A percentile compares a stretch with the other conserved stretches of the same genome.
Evolutionary conservation across 2,329 filamentous ascomycete genomes (phyloP).

Genomic region (Cordyceps cicadae): DNA sequence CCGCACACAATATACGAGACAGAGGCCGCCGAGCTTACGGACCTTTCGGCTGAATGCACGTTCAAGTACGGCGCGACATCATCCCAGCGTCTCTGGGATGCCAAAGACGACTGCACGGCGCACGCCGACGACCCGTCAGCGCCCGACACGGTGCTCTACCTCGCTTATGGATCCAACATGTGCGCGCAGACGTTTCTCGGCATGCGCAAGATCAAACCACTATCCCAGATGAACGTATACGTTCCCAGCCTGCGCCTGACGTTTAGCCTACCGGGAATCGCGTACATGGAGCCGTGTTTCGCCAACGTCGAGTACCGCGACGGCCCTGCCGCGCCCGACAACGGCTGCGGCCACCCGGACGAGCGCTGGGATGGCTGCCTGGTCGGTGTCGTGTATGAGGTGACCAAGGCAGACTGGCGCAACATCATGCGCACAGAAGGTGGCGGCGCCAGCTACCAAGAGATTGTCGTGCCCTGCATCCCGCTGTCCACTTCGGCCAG

Average conservation of each 20-base stretch:
- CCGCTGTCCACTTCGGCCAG: slow-evolving; percentile 41
- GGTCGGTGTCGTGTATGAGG: slow-evolving; percentile 91
- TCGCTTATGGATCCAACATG: slow-evolving; percentile 91
- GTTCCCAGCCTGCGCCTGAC: slow-evolving; percentile 70
- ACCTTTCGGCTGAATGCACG: slow-evolving; percentile 19
- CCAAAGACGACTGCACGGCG: slow-evolving; percentile 16
- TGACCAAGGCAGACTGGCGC: slow-evolving; percentile 72
- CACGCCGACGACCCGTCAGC: slow-evolving; percentile 17
- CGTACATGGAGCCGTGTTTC: slow-evolving; percentile 87
- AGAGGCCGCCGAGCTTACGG: slow-evolving; percentile 12
- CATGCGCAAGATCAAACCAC: slow-evolving; percentile 66
- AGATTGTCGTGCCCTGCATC: slow-evolving; percentile 72
- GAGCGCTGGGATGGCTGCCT: slow-evolving; percentile 67
- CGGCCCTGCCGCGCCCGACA: slow-evolving; percentile 14
- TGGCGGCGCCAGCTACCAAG: slow-evolving; percentile 74
- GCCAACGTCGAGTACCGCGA: slow-evolving; percentile 63
- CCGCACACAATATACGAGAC: slow-evolving; percentile 19
- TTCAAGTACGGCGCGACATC: slow-evolving; percentile 24
- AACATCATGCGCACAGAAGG: slow-evolving; percentile 88
- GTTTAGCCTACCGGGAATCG: slow-evolving; percentile 78
- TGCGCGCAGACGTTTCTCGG: slow-evolving; percentile 71
- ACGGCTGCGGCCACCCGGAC: not conserved
- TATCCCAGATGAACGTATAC: slow-evolving; percentile 73
- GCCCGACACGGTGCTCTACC: slow-evolving; percentile 58
- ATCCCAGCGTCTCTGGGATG: slow-evolving; percentile 21